Evolutionary conservation across 2,329 filamentous ascomycete species (phyloP).

Genomic region (Penicillium sp.): DNA sequence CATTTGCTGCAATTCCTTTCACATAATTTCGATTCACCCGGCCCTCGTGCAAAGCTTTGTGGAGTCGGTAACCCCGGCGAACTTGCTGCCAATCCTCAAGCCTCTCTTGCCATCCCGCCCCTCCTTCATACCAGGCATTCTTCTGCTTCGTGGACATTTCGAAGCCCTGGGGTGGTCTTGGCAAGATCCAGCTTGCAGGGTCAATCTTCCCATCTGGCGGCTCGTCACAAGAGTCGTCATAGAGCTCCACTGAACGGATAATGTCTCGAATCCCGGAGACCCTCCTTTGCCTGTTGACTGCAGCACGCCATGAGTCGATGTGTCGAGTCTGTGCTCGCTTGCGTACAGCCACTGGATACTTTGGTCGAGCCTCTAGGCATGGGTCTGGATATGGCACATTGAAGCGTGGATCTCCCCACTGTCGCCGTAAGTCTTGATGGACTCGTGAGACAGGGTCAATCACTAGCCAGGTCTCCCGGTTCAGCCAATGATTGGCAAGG

Average conservation of each 20-base stretch:
- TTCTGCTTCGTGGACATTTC: conserved; percentile 33
- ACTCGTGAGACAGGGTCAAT: conserved; percentile 38
- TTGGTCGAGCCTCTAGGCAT: conserved; percentile 18
- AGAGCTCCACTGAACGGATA: conserved; percentile 30
- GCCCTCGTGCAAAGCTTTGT: conserved; percentile 35
- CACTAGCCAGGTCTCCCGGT: conserved; percentile 38
- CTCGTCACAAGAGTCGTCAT: conserved; percentile 36
- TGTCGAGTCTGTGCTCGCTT: conserved; percentile 25
- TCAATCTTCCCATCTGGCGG: conserved; percentile 38
- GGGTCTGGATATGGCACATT: conserved; percentile 29
- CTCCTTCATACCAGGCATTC: conserved; percentile 38
- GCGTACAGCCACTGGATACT: conserved; percentile 22
- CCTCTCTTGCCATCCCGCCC: conserved; percentile 38
- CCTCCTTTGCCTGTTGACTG: conserved; percentile 34
- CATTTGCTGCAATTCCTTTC: conserved; percentile 25
- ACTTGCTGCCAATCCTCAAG: conserved; percentile 39
- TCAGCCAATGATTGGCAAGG: conserved; percentile 42
- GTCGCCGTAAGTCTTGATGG: conserved; percentile 27
- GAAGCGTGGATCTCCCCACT: conserved; percentile 35
- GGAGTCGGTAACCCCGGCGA: conserved; percentile 33
- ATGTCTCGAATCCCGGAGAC: conserved; percentile 27
- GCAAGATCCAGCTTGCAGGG: conserved; percentile 39
- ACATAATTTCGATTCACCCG: conserved; percentile 32
- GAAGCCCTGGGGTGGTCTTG: conserved; percentile 38
- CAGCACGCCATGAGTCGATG: conserved; percentile 39